Conservation (phyloP, 2,329 filamentous ascomycete species). For the Aspergillus glaucus region DNA sequence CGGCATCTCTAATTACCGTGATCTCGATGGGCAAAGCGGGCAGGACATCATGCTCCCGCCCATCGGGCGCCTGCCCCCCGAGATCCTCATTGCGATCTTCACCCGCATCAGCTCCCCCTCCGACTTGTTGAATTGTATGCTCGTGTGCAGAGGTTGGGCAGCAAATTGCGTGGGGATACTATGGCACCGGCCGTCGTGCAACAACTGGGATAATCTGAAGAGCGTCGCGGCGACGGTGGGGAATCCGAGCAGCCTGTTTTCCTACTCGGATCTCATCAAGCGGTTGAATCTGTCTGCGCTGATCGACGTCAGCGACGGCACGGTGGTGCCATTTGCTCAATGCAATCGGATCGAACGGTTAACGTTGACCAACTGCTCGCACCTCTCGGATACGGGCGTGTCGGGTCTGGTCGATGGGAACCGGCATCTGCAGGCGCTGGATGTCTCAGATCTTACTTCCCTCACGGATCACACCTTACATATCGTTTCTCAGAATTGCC, state of each 20-base stretch:
- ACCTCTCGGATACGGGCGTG: constrained; percentile 77
- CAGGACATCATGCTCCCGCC: constrained; percentile 44
- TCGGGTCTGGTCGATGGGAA: constrained; percentile 74
- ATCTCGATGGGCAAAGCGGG: constrained; percentile 60
- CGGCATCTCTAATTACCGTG: constrained; percentile 69
- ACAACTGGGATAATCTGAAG: constrained; percentile 73
- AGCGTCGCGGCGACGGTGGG: constrained; percentile 74
- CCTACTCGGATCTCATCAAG: constrained; percentile 85
- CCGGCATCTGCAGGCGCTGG: constrained; percentile 74
- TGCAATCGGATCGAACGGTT: constrained; percentile 91
- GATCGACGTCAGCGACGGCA: constrained; percentile 79
- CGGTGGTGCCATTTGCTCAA: constrained; percentile 68
- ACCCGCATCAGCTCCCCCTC: constrained; percentile 67
- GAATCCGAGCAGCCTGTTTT: constrained; percentile 69
- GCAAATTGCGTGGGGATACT: constrained; percentile 85
- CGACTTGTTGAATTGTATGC: constrained; percentile 82
- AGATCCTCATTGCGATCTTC: constrained; percentile 91
- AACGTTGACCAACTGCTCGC: constrained; percentile 82
- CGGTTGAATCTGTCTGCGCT: constrained; percentile 82
- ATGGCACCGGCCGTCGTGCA: constrained; percentile 91
- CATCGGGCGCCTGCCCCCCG: constrained; percentile 79
- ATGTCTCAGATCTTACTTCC: constrained; percentile 74
- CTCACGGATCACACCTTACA: constrained; percentile 77
- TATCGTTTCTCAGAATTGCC: constrained; percentile 73
- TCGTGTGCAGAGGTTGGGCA: constrained; percentile 92